Evolutionary conservation across 257 asterid species (phyloP), one percentile per base, ranked within the genome.

Genomic region (Schizonepeta tenuifolia): DNA sequence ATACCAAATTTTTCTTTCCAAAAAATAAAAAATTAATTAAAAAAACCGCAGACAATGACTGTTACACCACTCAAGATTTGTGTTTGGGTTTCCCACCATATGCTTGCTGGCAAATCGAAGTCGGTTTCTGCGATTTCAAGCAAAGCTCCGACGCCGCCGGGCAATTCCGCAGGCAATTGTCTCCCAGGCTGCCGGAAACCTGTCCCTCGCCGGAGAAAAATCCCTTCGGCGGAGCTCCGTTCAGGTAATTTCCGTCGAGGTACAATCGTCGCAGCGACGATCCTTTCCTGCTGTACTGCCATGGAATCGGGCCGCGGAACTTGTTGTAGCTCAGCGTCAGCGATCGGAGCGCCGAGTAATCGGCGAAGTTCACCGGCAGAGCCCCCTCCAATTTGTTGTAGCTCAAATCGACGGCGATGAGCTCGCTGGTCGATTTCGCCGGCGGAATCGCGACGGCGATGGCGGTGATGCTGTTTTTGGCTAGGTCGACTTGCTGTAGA

Each of bases 41-140:
- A 46, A 67, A 62, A 54, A 43, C 28, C 18, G 62, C 68, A 75
- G 68, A 73, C 72, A 72, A 47, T 62, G 71, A 74, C 75, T 63
- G 78, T 10, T 13, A 59, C 83, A 56, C 10, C 75, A 69, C 57
- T 75, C 78, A 83, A 36, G 78, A 78, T 80, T 47, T 79, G 33
- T 83, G 92, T 81, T 89, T 87, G 40, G 88, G 91, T 82, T 90
- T 90, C 85, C 97, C 96, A 84, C 92, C 86, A 67, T 87, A 87
- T 1, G 90, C 94, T 70, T 78, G 94, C 76, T 81, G 94, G 86
- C 98, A 91, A 78, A 89, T 76, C 44, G 92, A 80, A 47, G 76
- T 83, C 7, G 97, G 89, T 78, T 93, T 93, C 90, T 93, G 98
- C 64, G 92, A 78, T 77, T 91, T 91, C 74, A 75, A 80, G 88